Evolutionary conservation across 805 yeast genomes (phyloP).

Genomic region (Cyberlindnera mycetangii): DNA sequence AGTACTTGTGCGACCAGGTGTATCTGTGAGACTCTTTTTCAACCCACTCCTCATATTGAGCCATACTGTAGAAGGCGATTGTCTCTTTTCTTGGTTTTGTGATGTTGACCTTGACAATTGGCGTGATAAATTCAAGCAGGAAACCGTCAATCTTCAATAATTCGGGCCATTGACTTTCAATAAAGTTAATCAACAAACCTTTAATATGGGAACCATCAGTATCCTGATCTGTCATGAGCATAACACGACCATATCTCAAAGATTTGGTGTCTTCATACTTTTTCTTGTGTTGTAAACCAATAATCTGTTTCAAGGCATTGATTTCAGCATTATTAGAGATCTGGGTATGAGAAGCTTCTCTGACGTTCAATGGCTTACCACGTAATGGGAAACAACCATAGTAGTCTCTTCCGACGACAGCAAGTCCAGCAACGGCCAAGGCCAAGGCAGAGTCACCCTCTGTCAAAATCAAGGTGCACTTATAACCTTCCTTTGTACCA

Average conservation of each 20-base stretch:
- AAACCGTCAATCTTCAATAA: slow-evolving; percentile 87
- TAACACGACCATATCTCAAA: slow-evolving; percentile 90
- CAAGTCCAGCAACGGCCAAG: slow-evolving; percentile 87
- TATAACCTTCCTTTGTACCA: slow-evolving; percentile 87
- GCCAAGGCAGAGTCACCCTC: slow-evolving; percentile 97
- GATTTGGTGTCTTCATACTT: slow-evolving; percentile 68
- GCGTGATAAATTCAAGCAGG: slow-evolving; percentile 90
- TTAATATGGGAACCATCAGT: slow-evolving; percentile 98
- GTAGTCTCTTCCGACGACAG: slow-evolving; percentile 92
- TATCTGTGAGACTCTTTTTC: slow-evolving; percentile 70
- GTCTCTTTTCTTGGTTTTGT: slow-evolving; percentile 56
- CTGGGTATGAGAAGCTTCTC: slow-evolving; percentile 97
- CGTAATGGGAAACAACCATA: slow-evolving; percentile 95
- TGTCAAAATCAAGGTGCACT: slow-evolving; percentile 89
- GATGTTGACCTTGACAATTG: slow-evolving; percentile 87
- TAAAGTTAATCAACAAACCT: slow-evolving; percentile 88
- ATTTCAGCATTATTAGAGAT: slow-evolving; percentile 91
- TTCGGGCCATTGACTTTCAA: slow-evolving; percentile 94
- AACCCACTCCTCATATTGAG: slow-evolving; percentile 94
- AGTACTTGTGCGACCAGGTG: slow-evolving; percentile 91
- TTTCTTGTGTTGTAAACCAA: slow-evolving; percentile 93
- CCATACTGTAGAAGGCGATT: slow-evolving; percentile 87
- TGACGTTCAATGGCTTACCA: slow-evolving; percentile 91
- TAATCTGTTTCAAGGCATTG: slow-evolving; percentile 90
- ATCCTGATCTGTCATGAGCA: slow-evolving; percentile 99